Conservation (phyloP, 768 basidiomycete species). For the Leucocoprinus leucothites region DNA sequence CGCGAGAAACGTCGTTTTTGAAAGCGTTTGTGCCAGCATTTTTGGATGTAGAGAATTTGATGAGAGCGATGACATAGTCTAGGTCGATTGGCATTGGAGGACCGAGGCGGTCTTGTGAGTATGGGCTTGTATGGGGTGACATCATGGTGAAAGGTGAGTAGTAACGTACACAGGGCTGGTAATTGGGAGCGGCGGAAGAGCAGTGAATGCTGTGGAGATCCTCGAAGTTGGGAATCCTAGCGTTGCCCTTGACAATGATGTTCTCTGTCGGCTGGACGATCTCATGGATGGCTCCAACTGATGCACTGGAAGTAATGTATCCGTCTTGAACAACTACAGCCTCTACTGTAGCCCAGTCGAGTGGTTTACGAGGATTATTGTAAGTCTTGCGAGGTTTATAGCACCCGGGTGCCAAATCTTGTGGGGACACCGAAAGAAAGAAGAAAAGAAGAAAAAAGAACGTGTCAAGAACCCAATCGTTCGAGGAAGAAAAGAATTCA, state of each 20-base stretch:
- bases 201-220: conserved; percentile 48
- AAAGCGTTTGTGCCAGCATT: conserved; percentile 43
- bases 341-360: conserved; percentile 51
- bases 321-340: conserved; percentile 48
- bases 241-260: conserved; percentile 49
- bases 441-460: no score
- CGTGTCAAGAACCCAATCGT: neutral
- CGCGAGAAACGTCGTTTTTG: conserved; percentile 38
- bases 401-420: conserved; percentile 46
- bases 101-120: conserved; percentile 43
- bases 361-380: conserved; percentile 29
- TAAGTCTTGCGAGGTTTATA: conserved; percentile 42
- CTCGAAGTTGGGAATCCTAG: conserved; percentile 41
- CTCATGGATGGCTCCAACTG: conserved; percentile 45
- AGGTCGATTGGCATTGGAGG: conserved; percentile 45
- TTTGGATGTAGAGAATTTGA: conserved; percentile 37
- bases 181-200: conserved; percentile 37
- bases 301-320: conserved; percentile 42
- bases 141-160: neutral
- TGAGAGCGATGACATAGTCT: conserved; percentile 42
- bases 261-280: conserved; percentile 45
- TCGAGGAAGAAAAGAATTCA: neutral
- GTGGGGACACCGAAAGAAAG: conserved; percentile 47
- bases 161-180: conserved; percentile 36
- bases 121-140: conserved; percentile 32